Conservation (phyloP, 2,329 filamentous ascomycete genomes). For the Lasiodiplodia hormozganensis region DNA sequence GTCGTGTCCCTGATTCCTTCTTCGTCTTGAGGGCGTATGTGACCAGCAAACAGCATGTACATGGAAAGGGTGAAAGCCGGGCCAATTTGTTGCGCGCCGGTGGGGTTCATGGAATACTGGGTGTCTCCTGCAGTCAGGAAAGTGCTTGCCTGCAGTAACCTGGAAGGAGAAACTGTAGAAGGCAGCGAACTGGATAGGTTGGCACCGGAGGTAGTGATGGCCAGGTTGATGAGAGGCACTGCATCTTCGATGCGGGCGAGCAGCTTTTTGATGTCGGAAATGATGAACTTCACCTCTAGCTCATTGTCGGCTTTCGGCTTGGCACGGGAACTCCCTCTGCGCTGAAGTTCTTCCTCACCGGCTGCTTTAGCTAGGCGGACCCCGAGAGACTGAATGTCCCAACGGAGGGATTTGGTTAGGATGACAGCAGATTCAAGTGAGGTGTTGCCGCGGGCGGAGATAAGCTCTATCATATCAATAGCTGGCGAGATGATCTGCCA, state of each 20-base stretch:
- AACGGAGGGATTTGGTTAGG: conserved; percentile 81
- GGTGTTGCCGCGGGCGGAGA: conserved; percentile 77
- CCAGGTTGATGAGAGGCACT: conserved; percentile 88
- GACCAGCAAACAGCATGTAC: conserved; percentile 93
- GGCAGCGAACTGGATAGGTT: conserved; percentile 82
- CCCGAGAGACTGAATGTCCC: conserved; percentile 82
- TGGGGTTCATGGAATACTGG: conserved; percentile 73
- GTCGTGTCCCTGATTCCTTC: conserved; percentile 70
- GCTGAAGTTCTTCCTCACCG: conserved; percentile 63
- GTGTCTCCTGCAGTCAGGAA: conserved; percentile 87
- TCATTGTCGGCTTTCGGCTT: conserved; percentile 64
- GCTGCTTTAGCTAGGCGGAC: conserved; percentile 75
- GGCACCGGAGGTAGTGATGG: conserved; percentile 92
- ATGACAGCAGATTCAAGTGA: conserved; percentile 84
- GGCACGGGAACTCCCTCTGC: conserved; percentile 52
- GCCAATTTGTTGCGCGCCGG: conserved; percentile 77
- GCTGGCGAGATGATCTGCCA: conserved; percentile 81
- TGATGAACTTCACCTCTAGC: conserved; percentile 71
- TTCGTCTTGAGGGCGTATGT: conserved; percentile 65
- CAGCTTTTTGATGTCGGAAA: conserved; percentile 76
- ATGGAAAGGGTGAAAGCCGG: conserved; percentile 85
- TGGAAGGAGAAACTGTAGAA: conserved; percentile 84
- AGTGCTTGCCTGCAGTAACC: conserved; percentile 89
- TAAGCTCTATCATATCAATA: conserved; percentile 91
- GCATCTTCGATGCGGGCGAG: conserved; percentile 85